phyloP scores from a whole-genome alignment of 2,329 filamentous ascomycete genomes.

The Cladorrhinum sp. region DNA sequence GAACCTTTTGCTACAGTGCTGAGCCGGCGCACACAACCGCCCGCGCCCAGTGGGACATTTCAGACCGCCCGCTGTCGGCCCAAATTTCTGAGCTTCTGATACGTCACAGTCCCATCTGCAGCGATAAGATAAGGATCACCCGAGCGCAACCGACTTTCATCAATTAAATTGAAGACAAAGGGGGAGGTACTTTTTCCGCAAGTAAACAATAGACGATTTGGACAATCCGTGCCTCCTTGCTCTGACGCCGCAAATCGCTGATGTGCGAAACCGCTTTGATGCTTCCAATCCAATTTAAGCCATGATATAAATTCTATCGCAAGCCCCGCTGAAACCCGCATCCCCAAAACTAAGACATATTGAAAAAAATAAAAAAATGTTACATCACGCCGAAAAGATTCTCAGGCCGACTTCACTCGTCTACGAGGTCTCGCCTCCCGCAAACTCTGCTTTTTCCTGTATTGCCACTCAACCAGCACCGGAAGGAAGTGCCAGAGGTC shows the following conservation, averaged over 20 bases:
- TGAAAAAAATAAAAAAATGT: not conserved
- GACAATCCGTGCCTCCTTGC: not conserved
- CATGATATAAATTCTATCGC: not conserved
- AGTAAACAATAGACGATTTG: not conserved
- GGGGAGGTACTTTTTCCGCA: not conserved
- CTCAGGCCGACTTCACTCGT: constrained; percentile 33
- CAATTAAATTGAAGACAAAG: not conserved
- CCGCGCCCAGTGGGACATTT: constrained; percentile 9
- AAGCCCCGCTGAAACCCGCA: not conserved
- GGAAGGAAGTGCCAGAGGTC: constrained; percentile 91
- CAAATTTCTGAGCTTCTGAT: constrained; percentile 23
- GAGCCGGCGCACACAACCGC: constrained; percentile 11
- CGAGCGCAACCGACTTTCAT: not conserved
- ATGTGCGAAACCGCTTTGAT: not conserved
- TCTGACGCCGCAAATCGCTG: not conserved
- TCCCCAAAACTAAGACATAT: not conserved
- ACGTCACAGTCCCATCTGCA: constrained; percentile 21
- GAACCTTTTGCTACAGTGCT: not conserved
- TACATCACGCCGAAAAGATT: not conserved
- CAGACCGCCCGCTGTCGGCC: constrained; percentile 4
- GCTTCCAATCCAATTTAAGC: not conserved
- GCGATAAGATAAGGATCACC: constrained; percentile 26
- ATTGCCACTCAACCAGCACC: constrained; percentile 87
- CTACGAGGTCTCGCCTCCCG: constrained; percentile 45
- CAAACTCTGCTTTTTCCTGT: constrained; percentile 57